Conservation (phyloP, 2,329 filamentous ascomycete species). For the Apiospora phragmitis region DNA sequence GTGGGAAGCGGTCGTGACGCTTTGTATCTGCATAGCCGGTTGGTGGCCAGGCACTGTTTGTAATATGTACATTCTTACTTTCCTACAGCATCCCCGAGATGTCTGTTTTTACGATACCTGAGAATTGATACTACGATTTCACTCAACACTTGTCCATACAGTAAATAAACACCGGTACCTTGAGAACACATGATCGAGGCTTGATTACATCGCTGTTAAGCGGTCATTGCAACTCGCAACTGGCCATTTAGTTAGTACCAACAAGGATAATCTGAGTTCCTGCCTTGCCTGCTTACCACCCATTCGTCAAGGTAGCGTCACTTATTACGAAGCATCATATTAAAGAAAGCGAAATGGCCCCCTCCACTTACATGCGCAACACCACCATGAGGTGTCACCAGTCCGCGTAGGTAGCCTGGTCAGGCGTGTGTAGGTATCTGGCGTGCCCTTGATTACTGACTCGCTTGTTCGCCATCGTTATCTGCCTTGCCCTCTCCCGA, state of each 20-base stretch:
- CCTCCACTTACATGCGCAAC: not conserved
- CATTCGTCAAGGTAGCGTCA: not conserved
- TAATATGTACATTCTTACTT: not conserved
- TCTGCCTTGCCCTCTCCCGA: not conserved
- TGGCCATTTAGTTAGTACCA: too few relatives aligned
- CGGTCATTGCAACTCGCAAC: not conserved
- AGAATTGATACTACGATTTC: not conserved
- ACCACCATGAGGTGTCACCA: not conserved
- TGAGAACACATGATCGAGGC: not conserved
- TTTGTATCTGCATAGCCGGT: not conserved
- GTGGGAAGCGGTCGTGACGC: not conserved
- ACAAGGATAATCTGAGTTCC: not conserved
- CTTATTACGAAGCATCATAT: not conserved
- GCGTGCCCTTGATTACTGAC: not conserved
- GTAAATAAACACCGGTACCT: too few relatives aligned
- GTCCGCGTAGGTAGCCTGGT: not conserved
- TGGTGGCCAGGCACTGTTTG: not conserved
- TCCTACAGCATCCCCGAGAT: not conserved
- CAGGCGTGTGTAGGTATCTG: not conserved
- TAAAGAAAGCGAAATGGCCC: not conserved
- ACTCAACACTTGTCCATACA: not conserved
- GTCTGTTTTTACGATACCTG: not conserved
- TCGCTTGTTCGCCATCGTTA: not conserved
- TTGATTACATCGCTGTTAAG: not conserved
- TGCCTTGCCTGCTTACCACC: not conserved